phyloP scores from a whole-genome alignment of 2,329 filamentous ascomycete species.

The Cladosporium sp. region DNA sequence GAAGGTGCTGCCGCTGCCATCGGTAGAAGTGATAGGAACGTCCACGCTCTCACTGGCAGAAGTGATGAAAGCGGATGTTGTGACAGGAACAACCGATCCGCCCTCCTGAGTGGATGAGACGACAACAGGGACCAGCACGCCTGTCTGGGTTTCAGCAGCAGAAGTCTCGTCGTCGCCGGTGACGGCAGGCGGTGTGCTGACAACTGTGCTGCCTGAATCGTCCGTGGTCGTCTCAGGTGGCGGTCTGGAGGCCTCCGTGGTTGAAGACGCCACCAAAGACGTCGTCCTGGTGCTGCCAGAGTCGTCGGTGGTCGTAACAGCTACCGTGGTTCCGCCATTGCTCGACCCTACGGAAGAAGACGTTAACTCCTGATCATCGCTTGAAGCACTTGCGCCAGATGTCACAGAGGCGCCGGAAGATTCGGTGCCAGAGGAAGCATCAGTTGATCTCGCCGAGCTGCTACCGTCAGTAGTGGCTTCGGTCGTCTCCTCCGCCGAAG shows the following conservation, averaged over 20 bases:
- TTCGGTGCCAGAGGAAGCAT: constrained; percentile 10
- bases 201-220: constrained; percentile 22
- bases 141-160: constrained; percentile 24
- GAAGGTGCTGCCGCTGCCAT: constrained; percentile 37
- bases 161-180: constrained; percentile 16
- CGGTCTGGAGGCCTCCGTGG: constrained; percentile 24
- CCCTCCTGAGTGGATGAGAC: constrained; percentile 41
- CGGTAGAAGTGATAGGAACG: constrained; percentile 34
- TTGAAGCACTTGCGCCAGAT: constrained; percentile 12
- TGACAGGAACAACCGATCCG: constrained; percentile 39
- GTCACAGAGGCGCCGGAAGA: constrained; percentile 21
- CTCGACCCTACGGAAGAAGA: constrained; percentile 19
- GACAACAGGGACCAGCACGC: constrained; percentile 43
- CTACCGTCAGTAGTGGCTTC: constrained; percentile 9
- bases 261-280: constrained; percentile 26
- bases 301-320: constrained; percentile 30
- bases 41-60: constrained; percentile 35
- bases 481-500: constrained; percentile 8
- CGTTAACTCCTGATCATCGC: constrained; percentile 20
- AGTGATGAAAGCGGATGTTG: constrained; percentile 41
- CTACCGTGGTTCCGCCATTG: constrained; percentile 24
- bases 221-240: constrained; percentile 25
- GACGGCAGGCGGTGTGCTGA: constrained; percentile 24
- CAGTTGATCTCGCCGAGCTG: constrained; percentile 13
- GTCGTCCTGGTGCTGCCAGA: constrained; percentile 26